These are phyloP conservation scores for Russula compacta DNA, from an alignment of 768 basidiomycete species.

Conservation along the genomic window DNA sequence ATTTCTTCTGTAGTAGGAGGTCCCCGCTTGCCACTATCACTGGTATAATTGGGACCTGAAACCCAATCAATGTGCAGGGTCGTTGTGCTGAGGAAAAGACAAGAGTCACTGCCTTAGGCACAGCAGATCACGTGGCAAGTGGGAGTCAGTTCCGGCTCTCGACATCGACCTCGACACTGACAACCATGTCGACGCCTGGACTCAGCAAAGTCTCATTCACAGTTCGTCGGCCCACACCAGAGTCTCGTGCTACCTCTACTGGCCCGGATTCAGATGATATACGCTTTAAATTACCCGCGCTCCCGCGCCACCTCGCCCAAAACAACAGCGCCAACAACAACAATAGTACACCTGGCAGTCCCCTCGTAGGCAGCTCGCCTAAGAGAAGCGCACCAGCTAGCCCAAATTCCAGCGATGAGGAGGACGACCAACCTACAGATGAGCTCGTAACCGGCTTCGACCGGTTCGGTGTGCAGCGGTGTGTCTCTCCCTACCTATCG, in stretches of 20 bases:
- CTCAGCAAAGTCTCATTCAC: slow-evolving; percentile 67
- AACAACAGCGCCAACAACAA: slow-evolving; percentile 28
- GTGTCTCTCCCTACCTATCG: slow-evolving; percentile 35
- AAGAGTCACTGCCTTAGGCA: too few species aligned
- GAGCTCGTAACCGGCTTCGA: slow-evolving; percentile 68
- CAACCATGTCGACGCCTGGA: slow-evolving; percentile 17
- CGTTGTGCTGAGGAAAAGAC: too few species aligned
- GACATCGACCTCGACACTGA: not conserved
- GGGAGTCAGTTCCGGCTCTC: not conserved
- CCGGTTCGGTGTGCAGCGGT: slow-evolving; percentile 75
- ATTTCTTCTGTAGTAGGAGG: too few species aligned
- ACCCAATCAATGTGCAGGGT: too few species aligned
- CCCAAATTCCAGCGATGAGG: slow-evolving; percentile 53
- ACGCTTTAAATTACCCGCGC: slow-evolving; percentile 46
- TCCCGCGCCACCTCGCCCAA: slow-evolving; percentile 48
- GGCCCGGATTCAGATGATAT: slow-evolving; percentile 51
- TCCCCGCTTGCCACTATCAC: too few species aligned
- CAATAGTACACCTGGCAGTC: slow-evolving; percentile 40
- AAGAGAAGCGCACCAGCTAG: slow-evolving; percentile 25
- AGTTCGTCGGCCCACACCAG: slow-evolving; percentile 67
- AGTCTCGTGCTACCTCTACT: slow-evolving; percentile 52
- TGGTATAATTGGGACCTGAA: too few species aligned
- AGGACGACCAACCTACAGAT: slow-evolving; percentile 40
- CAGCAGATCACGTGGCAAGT: too few species aligned
- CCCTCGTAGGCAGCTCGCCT: slow-evolving; percentile 51